Percentiles rank a stretch among this genome's conserved stretches.
Evolutionary conservation across 192 early-diverging fungal genomes (phyloP).

Genomic region (Mortierella hygrophila): DNA sequence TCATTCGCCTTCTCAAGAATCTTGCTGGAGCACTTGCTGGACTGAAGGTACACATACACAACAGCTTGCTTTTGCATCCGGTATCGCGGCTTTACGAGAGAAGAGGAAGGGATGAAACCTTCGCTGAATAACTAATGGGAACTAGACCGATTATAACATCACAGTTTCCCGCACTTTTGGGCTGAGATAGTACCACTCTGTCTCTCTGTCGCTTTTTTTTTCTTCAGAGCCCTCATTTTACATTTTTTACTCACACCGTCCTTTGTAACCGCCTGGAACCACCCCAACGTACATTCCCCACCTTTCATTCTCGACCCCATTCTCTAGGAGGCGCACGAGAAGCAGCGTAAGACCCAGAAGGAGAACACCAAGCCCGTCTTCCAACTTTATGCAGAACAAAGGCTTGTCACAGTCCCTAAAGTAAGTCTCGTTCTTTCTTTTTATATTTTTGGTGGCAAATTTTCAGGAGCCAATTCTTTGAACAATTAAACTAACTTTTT

Average conservation of each 20-base stretch:
- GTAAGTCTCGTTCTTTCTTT: slow-evolving; percentile 12
- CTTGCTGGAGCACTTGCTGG: slow-evolving; percentile 22
- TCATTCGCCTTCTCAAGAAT: slow-evolving; percentile 24
- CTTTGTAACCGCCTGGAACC: background rate
- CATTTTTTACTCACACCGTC: background rate
- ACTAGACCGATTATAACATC: background rate
- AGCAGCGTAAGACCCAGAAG: slow-evolving; percentile 43
- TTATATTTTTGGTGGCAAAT: background rate
- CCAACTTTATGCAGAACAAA: slow-evolving; percentile 46
- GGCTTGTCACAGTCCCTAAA: slow-evolving; percentile 51
- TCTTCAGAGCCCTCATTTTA: background rate
- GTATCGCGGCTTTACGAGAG: background rate
- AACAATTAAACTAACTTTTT: background rate
- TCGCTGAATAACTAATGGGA: background rate
- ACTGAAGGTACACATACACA: slow-evolving; percentile 27
- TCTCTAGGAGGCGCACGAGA: slow-evolving; percentile 44
- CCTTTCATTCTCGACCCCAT: background rate
- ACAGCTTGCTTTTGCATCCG: background rate
- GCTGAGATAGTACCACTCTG: background rate
- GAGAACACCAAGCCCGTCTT: slow-evolving; percentile 46
- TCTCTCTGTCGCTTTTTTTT: background rate
- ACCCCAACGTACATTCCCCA: background rate
- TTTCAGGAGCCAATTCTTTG: background rate
- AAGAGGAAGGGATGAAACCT: slow-evolving; percentile 3
- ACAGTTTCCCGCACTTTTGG: slow-evolving; percentile 1